A percentile compares a stretch with the other conserved stretches of the same genome.
Conservation (phyloP, 1,139 yeast genomes). For the Yamadazyma jaroonii region DNA sequence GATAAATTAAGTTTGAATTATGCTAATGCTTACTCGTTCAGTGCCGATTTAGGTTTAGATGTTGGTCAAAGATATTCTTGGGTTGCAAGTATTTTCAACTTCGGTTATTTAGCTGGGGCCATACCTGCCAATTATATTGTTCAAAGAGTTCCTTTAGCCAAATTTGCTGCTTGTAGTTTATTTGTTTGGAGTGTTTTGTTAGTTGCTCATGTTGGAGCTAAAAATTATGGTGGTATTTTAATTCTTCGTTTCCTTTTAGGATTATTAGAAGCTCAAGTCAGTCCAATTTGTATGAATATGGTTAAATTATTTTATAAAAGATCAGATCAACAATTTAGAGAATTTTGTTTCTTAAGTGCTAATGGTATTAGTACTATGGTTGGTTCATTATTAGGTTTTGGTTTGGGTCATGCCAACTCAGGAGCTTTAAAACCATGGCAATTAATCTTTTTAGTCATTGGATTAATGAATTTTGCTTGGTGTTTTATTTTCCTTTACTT, state of each 20-base stretch:
- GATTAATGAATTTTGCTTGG: constrained; percentile 33
- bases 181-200: constrained; percentile 51
- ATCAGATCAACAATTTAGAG: constrained; percentile 35
- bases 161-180: constrained; percentile 43
- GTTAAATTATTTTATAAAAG: constrained; percentile 21
- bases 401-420: constrained; percentile 29
- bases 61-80: constrained; percentile 33
- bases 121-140: constrained; percentile 52
- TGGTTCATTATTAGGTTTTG: constrained; percentile 31
- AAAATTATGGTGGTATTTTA: constrained; percentile 46
- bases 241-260: constrained; percentile 47
- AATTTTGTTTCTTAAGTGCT: constrained; percentile 27
- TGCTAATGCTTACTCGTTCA: constrained; percentile 22
- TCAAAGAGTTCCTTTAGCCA: constrained; percentile 54
- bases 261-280: constrained; percentile 33
- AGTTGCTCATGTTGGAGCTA: constrained; percentile 46
- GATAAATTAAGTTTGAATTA: constrained; percentile 49
- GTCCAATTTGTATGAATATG: constrained; percentile 29
- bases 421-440: constrained; percentile 23
- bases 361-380: constrained; percentile 31
- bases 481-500: constrained; percentile 20
- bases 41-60: constrained; percentile 20
- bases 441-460: constrained; percentile 43
- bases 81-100: constrained; percentile 60
- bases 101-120: constrained; percentile 51